Percentiles rank a stretch among this genome's conserved stretches.
Evolutionary conservation across 768 basidiomycete genomes (phyloP).

Genomic region (Neoboletus magnificus): DNA sequence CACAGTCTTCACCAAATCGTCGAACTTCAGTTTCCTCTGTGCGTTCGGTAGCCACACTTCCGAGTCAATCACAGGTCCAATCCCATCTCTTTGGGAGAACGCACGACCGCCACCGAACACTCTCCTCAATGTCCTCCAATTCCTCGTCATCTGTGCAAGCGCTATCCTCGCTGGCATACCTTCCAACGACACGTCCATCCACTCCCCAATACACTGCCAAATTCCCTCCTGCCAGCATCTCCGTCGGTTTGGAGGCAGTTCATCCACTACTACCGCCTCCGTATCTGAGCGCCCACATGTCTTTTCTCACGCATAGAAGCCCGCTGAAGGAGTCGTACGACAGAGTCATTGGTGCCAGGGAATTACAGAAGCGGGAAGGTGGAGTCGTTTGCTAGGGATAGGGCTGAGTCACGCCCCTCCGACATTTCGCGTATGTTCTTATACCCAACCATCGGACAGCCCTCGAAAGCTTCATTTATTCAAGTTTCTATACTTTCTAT

Average conservation of each 20-base stretch:
- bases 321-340: constrained; percentile 72
- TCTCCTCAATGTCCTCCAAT: constrained; percentile 52
- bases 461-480: constrained; percentile 22
- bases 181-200: constrained; percentile 40
- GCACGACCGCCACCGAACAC: constrained; percentile 50
- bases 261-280: constrained; percentile 73
- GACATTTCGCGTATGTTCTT: constrained; percentile 6
- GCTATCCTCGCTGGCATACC: constrained; percentile 52
- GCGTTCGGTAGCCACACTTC: constrained; percentile 57
- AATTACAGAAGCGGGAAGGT: constrained; percentile 26
- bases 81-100: constrained; percentile 31
- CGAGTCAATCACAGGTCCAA: constrained; percentile 37
- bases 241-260: constrained; percentile 52
- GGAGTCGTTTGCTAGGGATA: not conserved
- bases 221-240: constrained; percentile 62
- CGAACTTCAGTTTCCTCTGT: constrained; percentile 58
- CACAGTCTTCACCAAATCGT: constrained; percentile 34
- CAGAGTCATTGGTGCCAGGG: constrained; percentile 58
- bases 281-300: constrained; percentile 68
- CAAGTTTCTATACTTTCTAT: constrained; percentile 25
- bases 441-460: constrained; percentile 22
- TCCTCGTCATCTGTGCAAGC: constrained; percentile 50
- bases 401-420: not conserved
- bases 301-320: constrained; percentile 58
- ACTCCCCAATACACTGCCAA: constrained; percentile 49